Conservation (phyloP, 805 yeast genomes). For the Barnettozyma pratensis region DNA sequence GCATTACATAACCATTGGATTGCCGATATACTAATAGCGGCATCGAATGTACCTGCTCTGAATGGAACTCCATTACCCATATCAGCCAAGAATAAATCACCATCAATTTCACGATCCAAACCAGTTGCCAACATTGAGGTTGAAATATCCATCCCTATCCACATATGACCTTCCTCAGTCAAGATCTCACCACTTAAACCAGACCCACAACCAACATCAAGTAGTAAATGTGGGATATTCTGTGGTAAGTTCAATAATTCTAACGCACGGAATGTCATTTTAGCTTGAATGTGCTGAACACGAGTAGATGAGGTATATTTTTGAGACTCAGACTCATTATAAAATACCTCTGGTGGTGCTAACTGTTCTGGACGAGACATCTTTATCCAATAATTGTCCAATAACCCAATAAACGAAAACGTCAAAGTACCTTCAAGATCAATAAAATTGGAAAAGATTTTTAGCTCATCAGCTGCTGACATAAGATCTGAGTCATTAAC, state of each 20-base stretch:
- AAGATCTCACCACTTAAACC: constrained; percentile 93
- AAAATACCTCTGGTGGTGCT: constrained; percentile 95
- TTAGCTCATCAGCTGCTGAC: not conserved
- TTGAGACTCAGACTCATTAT: constrained; percentile 82
- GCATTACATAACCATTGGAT: constrained; percentile 99
- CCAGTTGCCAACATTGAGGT: constrained; percentile 96
- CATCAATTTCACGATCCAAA: constrained; percentile 85
- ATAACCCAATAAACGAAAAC: not conserved
- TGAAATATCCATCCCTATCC: constrained; percentile 96
- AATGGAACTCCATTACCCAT: constrained; percentile 94
- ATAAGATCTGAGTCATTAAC: not conserved
- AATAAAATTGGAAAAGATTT: too few relatives aligned
- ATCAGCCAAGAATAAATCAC: constrained; percentile 87
- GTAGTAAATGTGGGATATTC: constrained; percentile 53
- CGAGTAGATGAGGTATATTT: constrained; percentile 93
- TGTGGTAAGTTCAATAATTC: constrained; percentile 73
- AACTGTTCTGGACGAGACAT: constrained; percentile 97
- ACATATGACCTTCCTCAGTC: constrained; percentile 86
- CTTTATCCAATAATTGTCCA: not conserved
- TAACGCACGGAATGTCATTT: constrained; percentile 91
- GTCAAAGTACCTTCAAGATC: too few relatives aligned
- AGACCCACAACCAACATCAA: constrained; percentile 97
- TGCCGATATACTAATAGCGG: constrained; percentile 91
- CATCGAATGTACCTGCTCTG: constrained; percentile 94
- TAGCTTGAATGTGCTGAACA: constrained; percentile 97